phyloP scores from a whole-genome alignment of 148 eudicot species.

The Vaccinium macrocarpon region DNA sequence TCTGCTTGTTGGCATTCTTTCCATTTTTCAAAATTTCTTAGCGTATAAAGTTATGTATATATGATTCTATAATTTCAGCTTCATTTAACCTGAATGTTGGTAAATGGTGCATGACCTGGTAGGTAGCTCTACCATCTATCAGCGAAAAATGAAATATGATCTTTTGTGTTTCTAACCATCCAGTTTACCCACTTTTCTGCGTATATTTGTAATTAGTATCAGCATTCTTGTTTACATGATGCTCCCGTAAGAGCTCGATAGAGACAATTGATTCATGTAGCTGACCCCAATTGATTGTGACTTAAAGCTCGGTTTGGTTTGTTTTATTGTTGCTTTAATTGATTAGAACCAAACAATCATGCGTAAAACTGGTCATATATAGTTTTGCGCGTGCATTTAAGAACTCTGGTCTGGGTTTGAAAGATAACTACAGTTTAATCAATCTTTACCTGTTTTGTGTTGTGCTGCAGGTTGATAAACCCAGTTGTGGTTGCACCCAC shows the following conservation, averaged over 20 bases:
- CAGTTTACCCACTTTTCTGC: background rate
- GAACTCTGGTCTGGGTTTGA: background rate
- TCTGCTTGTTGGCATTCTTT: background rate
- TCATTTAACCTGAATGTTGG: background rate
- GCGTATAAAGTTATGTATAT: background rate
- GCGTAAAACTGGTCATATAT: background rate
- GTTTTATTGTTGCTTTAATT: background rate
- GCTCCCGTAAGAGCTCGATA: background rate
- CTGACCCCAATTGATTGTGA: background rate
- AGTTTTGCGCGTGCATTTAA: background rate
- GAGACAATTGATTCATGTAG: background rate
- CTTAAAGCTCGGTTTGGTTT: background rate
- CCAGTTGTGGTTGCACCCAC: slow-evolving; percentile 95
- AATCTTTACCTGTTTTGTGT: background rate
- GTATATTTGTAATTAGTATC: background rate
- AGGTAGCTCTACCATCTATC: background rate
- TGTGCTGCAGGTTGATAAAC: slow-evolving; percentile 66
- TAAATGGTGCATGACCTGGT: background rate
- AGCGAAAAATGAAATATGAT: background rate
- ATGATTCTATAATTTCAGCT: background rate
- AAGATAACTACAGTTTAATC: background rate
- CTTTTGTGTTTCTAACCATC: background rate
- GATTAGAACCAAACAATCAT: background rate
- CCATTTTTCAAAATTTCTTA: background rate
- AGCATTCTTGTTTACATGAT: background rate